These are phyloP conservation scores for Starmerella kuoi DNA, from an alignment of 805 yeast species.

Conservation along the genomic window DNA sequence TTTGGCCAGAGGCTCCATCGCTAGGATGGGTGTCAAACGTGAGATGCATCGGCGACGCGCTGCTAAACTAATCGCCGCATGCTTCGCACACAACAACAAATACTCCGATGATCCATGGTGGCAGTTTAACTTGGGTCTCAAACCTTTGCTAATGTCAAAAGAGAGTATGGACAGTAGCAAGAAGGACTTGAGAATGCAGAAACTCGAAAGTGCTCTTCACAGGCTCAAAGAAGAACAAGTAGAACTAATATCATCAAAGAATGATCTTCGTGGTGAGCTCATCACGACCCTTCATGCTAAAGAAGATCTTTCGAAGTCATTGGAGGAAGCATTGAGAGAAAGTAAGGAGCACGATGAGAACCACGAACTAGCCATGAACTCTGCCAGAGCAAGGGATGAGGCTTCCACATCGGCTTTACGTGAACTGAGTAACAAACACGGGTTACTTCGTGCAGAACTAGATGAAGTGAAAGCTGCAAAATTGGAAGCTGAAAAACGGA, in stretches of 20 bases:
- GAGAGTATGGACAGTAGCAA: slow-evolving; percentile 19
- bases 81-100: slow-evolving; percentile 42
- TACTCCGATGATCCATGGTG: slow-evolving; percentile 63
- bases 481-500: background rate
- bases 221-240: slow-evolving; percentile 25
- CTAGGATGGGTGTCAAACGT: slow-evolving; percentile 38
- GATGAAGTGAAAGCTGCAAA: slow-evolving; percentile 2
- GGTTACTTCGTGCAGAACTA: slow-evolving; percentile 3
- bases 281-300: slow-evolving; percentile 30
- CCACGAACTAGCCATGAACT: slow-evolving; percentile 10
- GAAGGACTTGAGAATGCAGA: slow-evolving; percentile 25
- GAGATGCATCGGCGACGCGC: slow-evolving; percentile 55
- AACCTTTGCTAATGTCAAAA: slow-evolving; percentile 55
- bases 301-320: slow-evolving; percentile 25
- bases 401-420: slow-evolving; percentile 14
- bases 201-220: slow-evolving; percentile 24
- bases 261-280: slow-evolving; percentile 30
- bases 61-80: slow-evolving; percentile 51
- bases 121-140: slow-evolving; percentile 51
- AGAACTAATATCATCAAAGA: slow-evolving; percentile 27
- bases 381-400: slow-evolving; percentile 15
- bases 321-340: slow-evolving; percentile 21
- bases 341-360: slow-evolving; percentile 10
- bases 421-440: slow-evolving; percentile 13
- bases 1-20: slow-evolving; percentile 47